Evolutionary conservation across 2,329 filamentous ascomycete genomes (phyloP), one percentile per base, ranked within the genome.

Genomic region (Ascosphaera pollenicola): DNA sequence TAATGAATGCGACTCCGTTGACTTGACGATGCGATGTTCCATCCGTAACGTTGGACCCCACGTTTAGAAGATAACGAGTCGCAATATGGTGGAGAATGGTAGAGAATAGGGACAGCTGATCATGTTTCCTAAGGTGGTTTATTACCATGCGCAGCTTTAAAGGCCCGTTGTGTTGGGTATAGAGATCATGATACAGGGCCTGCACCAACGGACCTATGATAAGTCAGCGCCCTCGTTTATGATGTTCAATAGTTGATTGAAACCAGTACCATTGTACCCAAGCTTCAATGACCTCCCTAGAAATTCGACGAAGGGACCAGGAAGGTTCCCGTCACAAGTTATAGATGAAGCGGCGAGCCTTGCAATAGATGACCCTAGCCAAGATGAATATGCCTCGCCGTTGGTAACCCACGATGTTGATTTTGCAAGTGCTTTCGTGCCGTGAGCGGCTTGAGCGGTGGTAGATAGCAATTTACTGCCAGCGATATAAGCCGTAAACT

Each of bases 351-450:
- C 52, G 26, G 51, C 53, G 48, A 67, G 54, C 15, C 51, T 43
- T 26, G 55, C 61, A 38, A 89, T 62, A 50, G 75, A 80, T 11
- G 55, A 57, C 2, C 74, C 78, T 31, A 93, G 55, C 84, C 84
- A 93, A 21, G 57, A 57, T 10, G 70, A 68, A 57, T 80, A 92
- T 15, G 65, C 54, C 18, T 61, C 62, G 3, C 77, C 76, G 45
- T 75, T 67, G 0, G 70, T 65, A 26, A 81, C 49, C 80, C 82
- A 91, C 1, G 54, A 47, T 39, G 50, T 41, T 17, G 51, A 46
- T 41, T 45, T 41, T 32, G 48, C 48, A 10, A 49, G 40, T 4
- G 54, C 48, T 41, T 56, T 54, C 16, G 57, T 44, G n/a, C 60
- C 45, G 40, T 54, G 48, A 39, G 66, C 53, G 11, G 63, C 63